Evolutionary conservation across 2,329 filamentous ascomycete genomes (phyloP), one percentile per base, ranked within the genome.

Genomic region (Fonsecaea monophora): DNA sequence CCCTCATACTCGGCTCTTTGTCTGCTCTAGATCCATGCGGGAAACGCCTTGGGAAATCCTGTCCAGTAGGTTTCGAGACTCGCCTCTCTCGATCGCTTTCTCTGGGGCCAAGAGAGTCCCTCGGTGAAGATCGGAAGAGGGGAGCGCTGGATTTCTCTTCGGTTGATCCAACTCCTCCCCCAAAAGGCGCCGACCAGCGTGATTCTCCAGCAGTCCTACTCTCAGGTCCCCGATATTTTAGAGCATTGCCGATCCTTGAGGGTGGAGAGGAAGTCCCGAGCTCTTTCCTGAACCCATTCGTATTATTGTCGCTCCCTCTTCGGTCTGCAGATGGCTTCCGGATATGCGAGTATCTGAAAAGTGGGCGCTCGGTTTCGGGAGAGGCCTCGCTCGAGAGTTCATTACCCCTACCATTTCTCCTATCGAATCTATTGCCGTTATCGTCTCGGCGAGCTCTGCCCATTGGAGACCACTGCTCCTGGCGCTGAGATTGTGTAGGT

Each of bases 311-410:
- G 12, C 15, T 32, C 9, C 57, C 34, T 15, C 13, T 50, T 48
- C 25, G 18, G 37, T 60, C 57, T 13, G 30, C n/a, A 21, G n/a
- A 15, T 32, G 18, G 38, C n/a, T 21, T 35, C 18, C 57, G 42
- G 40, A 15, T 13, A 53, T 37, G 30, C 38, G 38, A 45, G n/a
- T 60, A 60, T 34, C 57, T 48, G 30, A 50, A 53, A 12, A 60
- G 38, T 12, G 57, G 21, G 4, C 57, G 57, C 3, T 60, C 25
- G 8, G 57, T 50, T 8, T 18, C 57, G 3, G 57, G 3, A 35
- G 40, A 3, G 13, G 21, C 15, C 13, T 45, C 42, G 18, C 30
- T 30, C 10, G 25, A n/a, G 2, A 18, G 10, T 25, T 10, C 8
- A 30, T 60, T 21, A 21, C 34, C 37, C 35, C 42, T 60, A n/a